Evolutionary conservation across 1,284 basidiomycete genomes (phyloP).

Genomic region (Boletellus deceptivus): DNA sequence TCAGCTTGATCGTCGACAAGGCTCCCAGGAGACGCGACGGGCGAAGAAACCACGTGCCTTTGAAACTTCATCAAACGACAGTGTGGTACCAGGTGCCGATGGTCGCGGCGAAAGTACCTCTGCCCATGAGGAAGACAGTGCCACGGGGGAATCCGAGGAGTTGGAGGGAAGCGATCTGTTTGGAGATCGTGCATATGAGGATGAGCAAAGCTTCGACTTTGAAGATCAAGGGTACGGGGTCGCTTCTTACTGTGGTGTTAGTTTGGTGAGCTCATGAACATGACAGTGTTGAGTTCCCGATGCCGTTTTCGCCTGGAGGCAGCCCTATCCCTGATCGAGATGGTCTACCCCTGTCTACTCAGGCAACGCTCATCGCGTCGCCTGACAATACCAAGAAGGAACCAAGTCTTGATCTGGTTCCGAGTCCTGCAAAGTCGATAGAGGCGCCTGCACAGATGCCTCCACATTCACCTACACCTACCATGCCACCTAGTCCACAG

Average conservation of each 20-base stretch:
- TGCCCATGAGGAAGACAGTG: not conserved
- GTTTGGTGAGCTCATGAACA: not conserved
- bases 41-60: constrained; percentile 18
- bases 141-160: constrained; percentile 3
- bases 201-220: not conserved
- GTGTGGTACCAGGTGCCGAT: not conserved
- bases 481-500: constrained; percentile 10
- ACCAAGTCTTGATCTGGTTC: not conserved
- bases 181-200: constrained; percentile 14
- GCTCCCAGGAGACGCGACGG: not conserved
- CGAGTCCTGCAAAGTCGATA: not conserved
- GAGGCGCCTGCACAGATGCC: not conserved
- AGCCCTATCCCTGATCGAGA: constrained; percentile 1
- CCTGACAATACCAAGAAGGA: constrained; percentile 10
- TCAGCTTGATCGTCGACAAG: constrained; percentile 1
- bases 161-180: constrained; percentile 25
- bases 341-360: constrained; percentile 16
- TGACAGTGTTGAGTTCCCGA: constrained; percentile 4
- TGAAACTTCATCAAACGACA: not conserved
- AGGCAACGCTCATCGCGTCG: constrained; percentile 27
- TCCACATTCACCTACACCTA: not conserved
- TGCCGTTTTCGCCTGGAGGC: constrained; percentile 1
- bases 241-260: not conserved
- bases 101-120: not conserved
- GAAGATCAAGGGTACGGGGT: constrained; percentile 16